Conservation (phyloP, 306 rosid species). For the Cucumis hystrix region DNA sequence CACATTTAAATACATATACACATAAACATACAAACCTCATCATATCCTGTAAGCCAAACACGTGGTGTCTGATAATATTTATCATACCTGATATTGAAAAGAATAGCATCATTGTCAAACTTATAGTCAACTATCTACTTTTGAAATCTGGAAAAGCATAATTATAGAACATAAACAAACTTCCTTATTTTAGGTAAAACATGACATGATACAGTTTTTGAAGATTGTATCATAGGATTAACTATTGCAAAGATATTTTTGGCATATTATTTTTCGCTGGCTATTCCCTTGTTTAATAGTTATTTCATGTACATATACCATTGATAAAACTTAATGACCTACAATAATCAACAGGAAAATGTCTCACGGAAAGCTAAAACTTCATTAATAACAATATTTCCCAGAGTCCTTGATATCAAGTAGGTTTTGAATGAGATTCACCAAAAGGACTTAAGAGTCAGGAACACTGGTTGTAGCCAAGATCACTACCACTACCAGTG, state of each 20-base stretch:
- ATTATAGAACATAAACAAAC: neutral
- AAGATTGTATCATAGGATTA: neutral
- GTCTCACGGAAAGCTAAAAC: neutral
- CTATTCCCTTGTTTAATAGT: neutral
- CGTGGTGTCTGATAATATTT: slow-evolving; percentile 97
- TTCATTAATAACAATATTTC: neutral
- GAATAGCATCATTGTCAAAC: slow-evolving; percentile 2
- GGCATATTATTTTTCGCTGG: neutral
- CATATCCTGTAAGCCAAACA: slow-evolving; percentile 97
- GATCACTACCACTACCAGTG: neutral
- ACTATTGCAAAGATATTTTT: neutral
- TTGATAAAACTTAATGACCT: neutral
- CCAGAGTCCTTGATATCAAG: neutral
- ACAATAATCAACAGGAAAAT: neutral
- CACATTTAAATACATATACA: neutral
- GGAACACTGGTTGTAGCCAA: neutral
- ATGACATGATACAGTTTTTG: neutral
- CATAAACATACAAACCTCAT: slow-evolving; percentile 46
- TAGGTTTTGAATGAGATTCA: neutral
- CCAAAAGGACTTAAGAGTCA: neutral
- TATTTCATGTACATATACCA: neutral
- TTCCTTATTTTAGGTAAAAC: neutral
- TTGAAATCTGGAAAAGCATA: neutral
- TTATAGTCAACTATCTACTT: neutral
- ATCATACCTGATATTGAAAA: slow-evolving; percentile 49